Evolutionary conservation across 2,329 filamentous ascomycete genomes (phyloP).

Genomic region (Aspergillus terreus): DNA sequence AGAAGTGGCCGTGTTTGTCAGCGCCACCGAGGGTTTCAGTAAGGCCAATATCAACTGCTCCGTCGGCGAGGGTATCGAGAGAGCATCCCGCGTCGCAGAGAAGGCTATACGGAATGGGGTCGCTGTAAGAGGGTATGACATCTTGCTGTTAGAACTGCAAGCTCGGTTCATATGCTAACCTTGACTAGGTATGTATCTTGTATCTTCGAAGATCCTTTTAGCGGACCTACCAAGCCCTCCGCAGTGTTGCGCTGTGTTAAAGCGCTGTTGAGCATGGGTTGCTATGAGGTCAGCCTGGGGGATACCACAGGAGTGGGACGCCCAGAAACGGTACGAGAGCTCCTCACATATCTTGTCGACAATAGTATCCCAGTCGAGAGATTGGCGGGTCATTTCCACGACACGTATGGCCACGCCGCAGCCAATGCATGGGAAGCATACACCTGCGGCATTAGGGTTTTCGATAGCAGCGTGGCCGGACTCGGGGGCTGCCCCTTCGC

Average conservation of each 20-base stretch:
- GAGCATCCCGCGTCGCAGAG: conserved; percentile 29
- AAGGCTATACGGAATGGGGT: conserved; percentile 26
- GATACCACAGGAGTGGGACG: conserved; percentile 92
- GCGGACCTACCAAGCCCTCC: conserved; percentile 51
- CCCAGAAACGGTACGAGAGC: conserved; percentile 25
- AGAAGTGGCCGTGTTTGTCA: conserved; percentile 42
- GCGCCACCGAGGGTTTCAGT: conserved; percentile 43
- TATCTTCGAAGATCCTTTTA: conserved; percentile 45
- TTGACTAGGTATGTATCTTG: conserved; percentile 34
- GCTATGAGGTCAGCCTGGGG: conserved; percentile 84
- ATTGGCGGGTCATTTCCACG: conserved; percentile 81
- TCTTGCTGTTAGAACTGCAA: too few relatives aligned
- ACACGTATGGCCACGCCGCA: conserved; percentile 83
- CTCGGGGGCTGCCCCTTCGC: conserved; percentile 82
- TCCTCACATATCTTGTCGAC: conserved; percentile 30
- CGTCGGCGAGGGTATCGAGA: conserved; percentile 34
- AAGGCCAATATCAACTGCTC: conserved; percentile 41
- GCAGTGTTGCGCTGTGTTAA: conserved; percentile 49
- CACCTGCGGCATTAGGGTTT: conserved; percentile 71
- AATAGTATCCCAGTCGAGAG: conserved; percentile 63
- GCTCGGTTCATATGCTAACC: too few relatives aligned
- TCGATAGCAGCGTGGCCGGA: conserved; percentile 76
- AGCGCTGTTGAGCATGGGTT: conserved; percentile 76
- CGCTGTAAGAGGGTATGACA: conserved; percentile 31
- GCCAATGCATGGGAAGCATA: conserved; percentile 75